Evolutionary conservation across 2,329 filamentous ascomycete genomes (phyloP), one percentile per base, ranked within the genome.

Genomic region (Pseudocercospora musae): DNA sequence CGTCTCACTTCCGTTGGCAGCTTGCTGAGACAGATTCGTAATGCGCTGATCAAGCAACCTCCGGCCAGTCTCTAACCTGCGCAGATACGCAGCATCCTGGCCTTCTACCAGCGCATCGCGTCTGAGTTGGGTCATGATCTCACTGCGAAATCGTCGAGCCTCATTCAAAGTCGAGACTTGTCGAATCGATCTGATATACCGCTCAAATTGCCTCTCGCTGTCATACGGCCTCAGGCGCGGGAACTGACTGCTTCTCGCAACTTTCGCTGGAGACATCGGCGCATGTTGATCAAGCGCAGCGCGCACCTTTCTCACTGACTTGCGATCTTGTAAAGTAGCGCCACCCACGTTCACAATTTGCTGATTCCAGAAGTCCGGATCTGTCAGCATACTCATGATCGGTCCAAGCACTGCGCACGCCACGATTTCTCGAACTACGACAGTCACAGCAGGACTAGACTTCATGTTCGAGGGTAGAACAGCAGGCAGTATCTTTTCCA

Each of bases 341-440:
- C 77, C 72, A 68, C 77, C 88, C 76, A 89, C 92, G 60, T 89
- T 93, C 76, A 98, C 94, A 83, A 98, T 92, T 63, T 96, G 78
- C 75, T 97, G 93, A 72, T 99, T 98, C 94, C 94, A 99, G 8
- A 90, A 96, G 78, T 99, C 96, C 1, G 96, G 93, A 69, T 99
- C 94, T 4, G 91, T 86, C 18, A 99, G 80, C 65, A 92, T 81
- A 70, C 89, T 87, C 73, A 97, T 83, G 21, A 96, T 80, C 0
- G 95, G 95, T 46, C 87, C 88, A 40, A 99, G 80, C 42, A 99
- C 88, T n/a, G 92, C 91, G 76, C 95, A 97, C 21, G 92, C 84
- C n/a, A 97, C 86, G 64, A 99, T 89, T 78, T 99, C 96, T 69
- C 90, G 88, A 63, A 97, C 84, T 58, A 99, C 80, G 37, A 89